Evolutionary conservation across 768 basidiomycete species (phyloP).

Genomic region (Mycena chlorophos): DNA sequence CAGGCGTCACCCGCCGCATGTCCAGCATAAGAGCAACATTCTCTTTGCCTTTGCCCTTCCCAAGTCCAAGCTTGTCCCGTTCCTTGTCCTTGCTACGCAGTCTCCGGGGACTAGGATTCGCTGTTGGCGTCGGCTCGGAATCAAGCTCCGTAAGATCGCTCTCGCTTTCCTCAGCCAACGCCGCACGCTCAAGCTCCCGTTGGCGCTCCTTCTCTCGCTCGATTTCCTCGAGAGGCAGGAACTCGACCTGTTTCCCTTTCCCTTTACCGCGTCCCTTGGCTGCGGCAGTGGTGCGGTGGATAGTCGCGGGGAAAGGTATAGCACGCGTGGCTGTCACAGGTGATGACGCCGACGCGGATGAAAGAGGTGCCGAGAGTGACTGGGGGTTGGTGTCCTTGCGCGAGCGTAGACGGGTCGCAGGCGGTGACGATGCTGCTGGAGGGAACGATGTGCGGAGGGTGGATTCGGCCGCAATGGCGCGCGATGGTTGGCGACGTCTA

Average conservation of each 20-base stretch:
- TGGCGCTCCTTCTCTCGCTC: conserved; percentile 27
- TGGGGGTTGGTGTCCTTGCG: conserved; percentile 50
- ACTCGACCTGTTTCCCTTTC: conserved; percentile 75
- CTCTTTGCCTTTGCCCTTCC: conserved; percentile 29
- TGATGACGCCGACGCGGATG: conserved; percentile 14
- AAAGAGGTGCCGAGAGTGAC: conserved; percentile 21
- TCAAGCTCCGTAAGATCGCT: conserved; percentile 72
- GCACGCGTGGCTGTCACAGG: conserved; percentile 32
- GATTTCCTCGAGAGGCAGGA: conserved; percentile 45
- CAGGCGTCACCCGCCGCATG: conserved; percentile 46
- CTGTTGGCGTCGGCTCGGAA: conserved; percentile 26
- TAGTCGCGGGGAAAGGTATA: conserved; percentile 30
- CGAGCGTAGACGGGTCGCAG: conserved; percentile 70
- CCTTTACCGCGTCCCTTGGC: conserved; percentile 51
- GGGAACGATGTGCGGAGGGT: conserved; percentile 20
- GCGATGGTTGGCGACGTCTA: conserved; percentile 20
- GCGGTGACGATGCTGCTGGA: conserved; percentile 54
- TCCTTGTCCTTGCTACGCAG: conserved; percentile 64
- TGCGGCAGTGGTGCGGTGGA: conserved; percentile 20
- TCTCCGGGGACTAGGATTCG: conserved; percentile 59
- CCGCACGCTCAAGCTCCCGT: conserved; percentile 24
- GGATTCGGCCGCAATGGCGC: conserved; percentile 6
- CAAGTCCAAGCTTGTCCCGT: conserved; percentile 24
- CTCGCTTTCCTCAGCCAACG: conserved; percentile 59
- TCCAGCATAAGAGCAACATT: conserved; percentile 25